Evolutionary conservation across 106 monocot species (phyloP), one percentile per base, ranked within the genome.

Genomic region (Hemerocallis citrina): DNA sequence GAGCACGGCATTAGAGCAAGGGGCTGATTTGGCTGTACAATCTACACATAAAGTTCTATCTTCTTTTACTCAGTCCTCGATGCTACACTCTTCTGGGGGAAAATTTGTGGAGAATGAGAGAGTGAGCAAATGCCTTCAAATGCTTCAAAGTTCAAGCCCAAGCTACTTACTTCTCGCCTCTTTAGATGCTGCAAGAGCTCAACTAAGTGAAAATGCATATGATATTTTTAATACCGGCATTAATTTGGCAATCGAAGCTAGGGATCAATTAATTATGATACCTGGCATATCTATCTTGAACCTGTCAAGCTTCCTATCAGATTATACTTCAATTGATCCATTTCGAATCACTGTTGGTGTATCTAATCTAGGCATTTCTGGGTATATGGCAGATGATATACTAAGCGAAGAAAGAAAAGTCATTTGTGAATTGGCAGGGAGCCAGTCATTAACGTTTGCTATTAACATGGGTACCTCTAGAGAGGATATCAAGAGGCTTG

Each of bases 21-120:
- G 93, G 40, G 93, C 85, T 6, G 89, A 93, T 50, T 21, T 93
- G 16, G 69, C 67, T 29, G 93, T 89, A 15, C 93, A 93, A 65
- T 93, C 93, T 13, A 93, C 89, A 0, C 89, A 93, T 61, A 89
- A 93, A 62, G 85, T 93, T 38, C 68, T 93, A 28, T 73, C 64
- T 34, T 93, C 93, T 22, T 75, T 93, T 11, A 82, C 89, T 5
- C 93, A 93, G 56, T 93, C 93, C 5, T 93, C 93, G 2, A 93
- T 93, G 93, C 55, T 93, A 4, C 93, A 89, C 37, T 40, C 65
- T 37, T 55, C 63, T 20, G 89, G 89, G 23, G 89, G 89, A 29
- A 36, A 59, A 54, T 59, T 93, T 16, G 57, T 93, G 3, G 93
- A 93, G 25, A 68, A 38, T 16, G 82, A 77, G 30, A 69, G 45